Evolutionary conservation across 176 grass and related monocot genomes (phyloP), one percentile per base, ranked within the genome.

Genomic region (Phoenix roebelenii): DNA sequence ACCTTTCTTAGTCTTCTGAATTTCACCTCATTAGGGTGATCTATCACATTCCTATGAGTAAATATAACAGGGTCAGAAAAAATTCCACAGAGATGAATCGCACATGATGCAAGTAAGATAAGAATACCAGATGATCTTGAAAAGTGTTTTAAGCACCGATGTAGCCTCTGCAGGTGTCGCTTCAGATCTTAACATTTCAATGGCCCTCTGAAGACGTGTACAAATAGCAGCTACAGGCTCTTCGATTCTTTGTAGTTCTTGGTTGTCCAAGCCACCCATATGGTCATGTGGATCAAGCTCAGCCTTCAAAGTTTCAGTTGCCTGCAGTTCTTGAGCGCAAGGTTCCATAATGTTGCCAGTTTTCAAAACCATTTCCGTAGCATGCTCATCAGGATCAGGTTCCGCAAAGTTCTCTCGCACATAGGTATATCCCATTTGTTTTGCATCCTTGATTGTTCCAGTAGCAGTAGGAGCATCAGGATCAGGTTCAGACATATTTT

Each of bases 1-100:
- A 92, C 93, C 87, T 98, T 98, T 6, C 93, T 88, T 60, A 92
- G 17, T 65, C 72, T 98, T 71, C 65, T 88, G 64, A 88, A 98
- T 23, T 85, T 88, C 25, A 24, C 63, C 25, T 98, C 79, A 58
- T 80, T 72, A 29, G 93, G 93, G 51, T 91, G 76, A 15, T 97
- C 78, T 74, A 97, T 81, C 56, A 91, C 93, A 68, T 91, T 97
- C 79, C 83, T 83, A 59, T 7, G 32, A 77, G 49, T 6, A 51
- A 15, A 55, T 19, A 16, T 18, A 18, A 19, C 4, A 58, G 7
- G 17, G 52, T 32, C 63, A 55, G 26, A 63, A 53, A 18, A 44
- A 66, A 25, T 60, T 18, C 18, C 29, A n/a, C 3, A 23, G 16
- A 19, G 12, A 44, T 44, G 35, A 44, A 44, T 44, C 35, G 10